A percentile compares a stretch with the other conserved stretches of the same genome.
phyloP scores from a whole-genome alignment of 176 grass and related monocot species.

The Lolium perenne region DNA sequence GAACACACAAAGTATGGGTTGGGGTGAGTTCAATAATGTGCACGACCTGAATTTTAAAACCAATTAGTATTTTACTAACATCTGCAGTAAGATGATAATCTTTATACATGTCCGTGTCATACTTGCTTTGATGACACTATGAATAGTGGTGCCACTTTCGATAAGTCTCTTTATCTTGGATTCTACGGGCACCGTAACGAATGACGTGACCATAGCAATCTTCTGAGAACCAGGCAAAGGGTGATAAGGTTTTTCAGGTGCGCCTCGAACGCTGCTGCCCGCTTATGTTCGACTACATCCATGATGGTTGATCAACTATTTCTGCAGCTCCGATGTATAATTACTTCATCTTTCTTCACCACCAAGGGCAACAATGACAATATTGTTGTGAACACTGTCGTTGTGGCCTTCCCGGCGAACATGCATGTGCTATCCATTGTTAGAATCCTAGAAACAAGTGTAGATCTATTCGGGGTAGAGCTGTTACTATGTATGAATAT shows the following conservation, averaged over 20 bases:
- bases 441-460: no score
- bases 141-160: constrained; percentile 34
- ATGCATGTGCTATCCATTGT: no score
- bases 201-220: no score
- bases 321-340: neutral
- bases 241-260: no score
- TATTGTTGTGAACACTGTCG: no score
- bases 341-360: neutral
- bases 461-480: no score
- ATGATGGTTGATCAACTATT: neutral
- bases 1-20: neutral
- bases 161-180: constrained; percentile 28
- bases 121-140: constrained; percentile 37
- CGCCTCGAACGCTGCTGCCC: no score
- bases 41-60: neutral
- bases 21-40: constrained; percentile 14
- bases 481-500: no score
- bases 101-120: constrained; percentile 27
- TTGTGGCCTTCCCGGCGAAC: no score
- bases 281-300: neutral
- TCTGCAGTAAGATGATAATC: neutral
- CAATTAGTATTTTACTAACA: neutral
- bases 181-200: constrained; percentile 33
- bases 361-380: no score
- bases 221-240: no score